Evolutionary conservation across 768 basidiomycete species (phyloP).

Genomic region (Dentipellis sp.): DNA sequence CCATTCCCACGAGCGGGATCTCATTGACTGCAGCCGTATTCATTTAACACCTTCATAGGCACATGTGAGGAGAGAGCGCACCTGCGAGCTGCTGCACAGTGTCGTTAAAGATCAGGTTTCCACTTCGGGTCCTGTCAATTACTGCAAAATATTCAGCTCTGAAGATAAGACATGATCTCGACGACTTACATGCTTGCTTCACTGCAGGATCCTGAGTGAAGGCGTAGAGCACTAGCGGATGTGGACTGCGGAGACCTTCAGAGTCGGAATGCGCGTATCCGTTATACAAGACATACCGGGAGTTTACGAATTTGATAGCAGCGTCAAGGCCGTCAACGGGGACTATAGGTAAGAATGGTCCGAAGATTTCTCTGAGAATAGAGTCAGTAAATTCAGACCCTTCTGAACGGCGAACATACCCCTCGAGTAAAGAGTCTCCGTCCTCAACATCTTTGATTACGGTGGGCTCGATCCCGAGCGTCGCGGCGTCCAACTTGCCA

Average conservation of each 20-base stretch:
- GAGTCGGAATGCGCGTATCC: too few relatives aligned
- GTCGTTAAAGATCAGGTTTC: slow-evolving; percentile 25
- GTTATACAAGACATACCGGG: slow-evolving; percentile 30
- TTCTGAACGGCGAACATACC: slow-evolving; percentile 26
- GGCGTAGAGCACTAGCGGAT: slow-evolving; percentile 11
- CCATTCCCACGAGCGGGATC: slow-evolving; percentile 19
- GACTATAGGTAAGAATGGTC: slow-evolving; percentile 58
- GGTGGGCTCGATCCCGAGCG: slow-evolving; percentile 46
- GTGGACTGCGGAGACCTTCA: slow-evolving; percentile 1
- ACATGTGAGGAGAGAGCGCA: slow-evolving; percentile 18
- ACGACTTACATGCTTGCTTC: slow-evolving; percentile 8
- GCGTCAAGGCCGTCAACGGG: slow-evolving; percentile 45
- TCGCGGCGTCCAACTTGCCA: slow-evolving; percentile 29
- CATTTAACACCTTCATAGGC: not conserved
- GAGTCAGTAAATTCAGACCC: not conserved
- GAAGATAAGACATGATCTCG: not conserved
- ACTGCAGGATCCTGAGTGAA: slow-evolving; percentile 9
- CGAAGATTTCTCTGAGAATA: slow-evolving; percentile 51
- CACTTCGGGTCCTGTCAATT: slow-evolving; percentile 24
- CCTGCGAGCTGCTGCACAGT: slow-evolving; percentile 24
- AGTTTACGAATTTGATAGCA: slow-evolving; percentile 47
- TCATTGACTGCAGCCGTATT: slow-evolving; percentile 6
- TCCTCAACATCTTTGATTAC: slow-evolving; percentile 43
- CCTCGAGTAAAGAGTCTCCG: slow-evolving; percentile 52
- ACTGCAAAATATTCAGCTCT: not conserved